Base-by-base conservation (phyloP, 176 grass and related monocot genomes). In the Carex cristatella region DNA sequence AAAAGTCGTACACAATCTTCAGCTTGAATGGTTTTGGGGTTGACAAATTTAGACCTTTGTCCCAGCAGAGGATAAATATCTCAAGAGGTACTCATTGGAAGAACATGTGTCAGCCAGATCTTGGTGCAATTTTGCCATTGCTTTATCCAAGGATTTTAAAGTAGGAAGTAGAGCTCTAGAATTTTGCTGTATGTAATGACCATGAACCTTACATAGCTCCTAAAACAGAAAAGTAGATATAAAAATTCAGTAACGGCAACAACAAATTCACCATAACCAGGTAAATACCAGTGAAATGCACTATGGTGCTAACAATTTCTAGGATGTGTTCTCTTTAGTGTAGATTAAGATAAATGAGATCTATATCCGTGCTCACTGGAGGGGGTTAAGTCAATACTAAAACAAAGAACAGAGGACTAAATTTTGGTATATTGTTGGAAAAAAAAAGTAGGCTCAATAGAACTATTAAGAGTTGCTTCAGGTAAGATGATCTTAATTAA, bases 11-110 rank as follows among this genome's bases (percentile, higher is more conserved):
- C 71, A 55, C 28, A 78, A 57, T 2, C 23, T 57, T 82, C 80
- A 82, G 66, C 14, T 57, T 78, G 74, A 56, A 57, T 15, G 51
- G 18, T 57, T 10, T 57, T 10, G 16, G 7, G 30, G 23, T 48
- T 28, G 5, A 15, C 60, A 54, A 83, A 55, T 81, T 60, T 90
- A 90, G 61, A 75, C 88, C 69, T 85, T 92, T 48, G 88, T 87
- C 61, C 88, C 90, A 58, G 87, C 65, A 58, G 91, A 89, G 48
- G 85, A 92, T 48, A 99, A 81, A 76, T 99, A 99, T 74, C 85
- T 95, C 79, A 99, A 87, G 53, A 99, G 87, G 78, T 95, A 99
- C 79, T 99, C 96, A 12, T 95, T 99, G 3, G 93, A 99, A 84
- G 93, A 92, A 86, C 93, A 99, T n/a, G 91, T 95, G 48, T 95